These are phyloP conservation scores for Austroboletus eburneus DNA, from an alignment of 768 basidiomycete species.

Conservation along the genomic window DNA sequence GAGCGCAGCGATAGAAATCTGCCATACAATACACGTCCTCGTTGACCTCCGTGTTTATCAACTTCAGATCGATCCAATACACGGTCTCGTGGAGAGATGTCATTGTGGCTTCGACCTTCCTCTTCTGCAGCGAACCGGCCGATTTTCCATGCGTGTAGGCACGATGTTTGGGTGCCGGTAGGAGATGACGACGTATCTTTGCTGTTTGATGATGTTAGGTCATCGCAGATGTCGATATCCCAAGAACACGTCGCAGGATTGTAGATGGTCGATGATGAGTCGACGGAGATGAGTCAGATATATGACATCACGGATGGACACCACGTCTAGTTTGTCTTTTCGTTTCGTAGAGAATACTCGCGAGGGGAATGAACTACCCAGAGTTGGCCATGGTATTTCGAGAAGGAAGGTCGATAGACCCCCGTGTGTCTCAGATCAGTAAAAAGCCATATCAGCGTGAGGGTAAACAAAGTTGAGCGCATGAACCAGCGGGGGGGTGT, in stretches of 20 bases:
- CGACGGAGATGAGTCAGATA: slow-evolving; percentile 11
- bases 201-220: slow-evolving; percentile 4
- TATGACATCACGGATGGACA: slow-evolving; percentile 7
- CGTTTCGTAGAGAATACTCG: slow-evolving; percentile 19
- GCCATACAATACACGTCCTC: too few relatives aligned
- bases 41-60: too few relatives aligned
- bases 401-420: slow-evolving; percentile 15
- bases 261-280: slow-evolving; percentile 18
- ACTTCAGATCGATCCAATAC: slow-evolving; percentile 28
- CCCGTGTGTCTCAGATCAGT: neutral
- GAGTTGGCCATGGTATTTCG: slow-evolving; percentile 20
- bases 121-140: too few relatives aligned
- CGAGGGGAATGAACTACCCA: slow-evolving; percentile 21
- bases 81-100: too few relatives aligned
- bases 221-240: neutral
- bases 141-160: neutral
- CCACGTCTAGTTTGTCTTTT: neutral
- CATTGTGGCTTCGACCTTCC: too few relatives aligned
- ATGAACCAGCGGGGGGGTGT: slow-evolving; percentile 9
- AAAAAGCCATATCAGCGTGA: slow-evolving; percentile 17
- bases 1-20: too few relatives aligned
- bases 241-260: slow-evolving; percentile 1
- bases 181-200: slow-evolving; percentile 18
- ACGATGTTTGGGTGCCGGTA: slow-evolving; percentile 13
- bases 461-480: slow-evolving; percentile 16